phyloP scores from a whole-genome alignment of 371 early-diverging fungal genomes.

The Circinella minor region DNA sequence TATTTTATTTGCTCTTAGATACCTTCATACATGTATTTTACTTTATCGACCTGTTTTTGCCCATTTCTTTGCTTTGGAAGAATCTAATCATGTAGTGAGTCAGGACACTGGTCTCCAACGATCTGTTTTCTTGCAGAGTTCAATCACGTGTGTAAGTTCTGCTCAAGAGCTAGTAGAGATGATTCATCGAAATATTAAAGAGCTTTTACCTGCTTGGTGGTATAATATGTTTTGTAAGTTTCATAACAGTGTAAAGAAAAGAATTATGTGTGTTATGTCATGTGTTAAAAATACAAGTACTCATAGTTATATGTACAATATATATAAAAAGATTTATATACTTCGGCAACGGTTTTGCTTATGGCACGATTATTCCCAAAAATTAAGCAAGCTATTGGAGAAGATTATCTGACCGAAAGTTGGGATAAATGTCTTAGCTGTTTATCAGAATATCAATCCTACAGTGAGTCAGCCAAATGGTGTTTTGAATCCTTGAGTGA shows the following conservation, averaged over 20 bases:
- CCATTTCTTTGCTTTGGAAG: conserved; percentile 31
- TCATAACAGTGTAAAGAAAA: too few species aligned
- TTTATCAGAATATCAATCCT: conserved; percentile 24
- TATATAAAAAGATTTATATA: conserved; percentile 24
- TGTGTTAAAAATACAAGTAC: too few species aligned
- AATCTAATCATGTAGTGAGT: conserved; percentile 16
- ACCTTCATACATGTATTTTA: conserved; percentile 31
- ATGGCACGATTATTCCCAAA: conserved; percentile 35
- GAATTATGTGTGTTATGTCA: too few species aligned
- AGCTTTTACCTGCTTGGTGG: conserved; percentile 33
- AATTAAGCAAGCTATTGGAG: conserved; percentile 26
- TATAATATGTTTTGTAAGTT: conserved; percentile 34
- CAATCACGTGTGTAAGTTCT: conserved; percentile 25
- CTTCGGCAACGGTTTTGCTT: conserved; percentile 31
- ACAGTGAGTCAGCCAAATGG: conserved; percentile 27
- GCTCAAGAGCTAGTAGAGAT: conserved; percentile 32
- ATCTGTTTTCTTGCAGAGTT: conserved; percentile 29
- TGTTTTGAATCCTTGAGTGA: conserved; percentile 31
- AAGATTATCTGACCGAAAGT: conserved; percentile 23
- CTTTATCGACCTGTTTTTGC: conserved; percentile 32
- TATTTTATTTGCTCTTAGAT: conserved; percentile 9
- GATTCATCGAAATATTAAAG: conserved; percentile 25
- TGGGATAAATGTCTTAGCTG: conserved; percentile 30
- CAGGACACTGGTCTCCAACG: conserved; percentile 23
- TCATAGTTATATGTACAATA: not conserved